A percentile compares a stretch with the other conserved stretches of the same genome.
Conservation (phyloP, 371 early-diverging fungal genomes). For the Mucor sp. region DNA sequence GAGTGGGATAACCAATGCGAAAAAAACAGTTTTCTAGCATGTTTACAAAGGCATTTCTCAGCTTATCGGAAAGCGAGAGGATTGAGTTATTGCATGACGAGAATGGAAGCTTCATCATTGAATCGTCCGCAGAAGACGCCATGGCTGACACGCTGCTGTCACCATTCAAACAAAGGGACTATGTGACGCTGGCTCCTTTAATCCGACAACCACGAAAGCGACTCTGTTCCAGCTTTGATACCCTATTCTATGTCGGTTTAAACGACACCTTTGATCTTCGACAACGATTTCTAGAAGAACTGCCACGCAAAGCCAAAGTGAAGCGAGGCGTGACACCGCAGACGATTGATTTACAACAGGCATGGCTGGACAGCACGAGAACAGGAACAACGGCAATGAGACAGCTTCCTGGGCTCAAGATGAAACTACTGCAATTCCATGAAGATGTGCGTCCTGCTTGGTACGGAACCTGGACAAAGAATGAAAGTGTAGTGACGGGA, state of each 20-base stretch:
- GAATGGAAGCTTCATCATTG: not conserved
- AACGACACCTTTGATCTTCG: constrained; percentile 7
- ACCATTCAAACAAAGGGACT: not conserved
- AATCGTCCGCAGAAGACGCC: not conserved
- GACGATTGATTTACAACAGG: constrained; percentile 1
- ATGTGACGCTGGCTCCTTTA: not conserved
- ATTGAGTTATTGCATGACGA: constrained; percentile 6
- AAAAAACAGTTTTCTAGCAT: constrained; percentile 12
- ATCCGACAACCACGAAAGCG: not conserved
- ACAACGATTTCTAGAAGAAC: constrained; percentile 11
- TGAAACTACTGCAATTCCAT: constrained; percentile 72
- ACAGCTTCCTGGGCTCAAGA: constrained; percentile 19
- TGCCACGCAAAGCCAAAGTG: not conserved
- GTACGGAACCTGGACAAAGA: constrained; percentile 81
- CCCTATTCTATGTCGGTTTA: constrained; percentile 1
- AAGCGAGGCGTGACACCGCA: not conserved
- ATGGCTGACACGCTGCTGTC: not conserved
- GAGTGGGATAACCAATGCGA: not conserved
- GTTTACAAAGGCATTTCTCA: constrained; percentile 18
- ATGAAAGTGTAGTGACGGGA: constrained; percentile 41
- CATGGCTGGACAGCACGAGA: not conserved
- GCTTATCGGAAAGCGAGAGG: constrained; percentile 1
- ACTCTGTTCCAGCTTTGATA: constrained; percentile 16
- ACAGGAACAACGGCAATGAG: not conserved
- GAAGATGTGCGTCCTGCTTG: constrained; percentile 79